Base-by-base conservation (phyloP, 352 stramenopile genomes). In the Pythium chondricola region DNA sequence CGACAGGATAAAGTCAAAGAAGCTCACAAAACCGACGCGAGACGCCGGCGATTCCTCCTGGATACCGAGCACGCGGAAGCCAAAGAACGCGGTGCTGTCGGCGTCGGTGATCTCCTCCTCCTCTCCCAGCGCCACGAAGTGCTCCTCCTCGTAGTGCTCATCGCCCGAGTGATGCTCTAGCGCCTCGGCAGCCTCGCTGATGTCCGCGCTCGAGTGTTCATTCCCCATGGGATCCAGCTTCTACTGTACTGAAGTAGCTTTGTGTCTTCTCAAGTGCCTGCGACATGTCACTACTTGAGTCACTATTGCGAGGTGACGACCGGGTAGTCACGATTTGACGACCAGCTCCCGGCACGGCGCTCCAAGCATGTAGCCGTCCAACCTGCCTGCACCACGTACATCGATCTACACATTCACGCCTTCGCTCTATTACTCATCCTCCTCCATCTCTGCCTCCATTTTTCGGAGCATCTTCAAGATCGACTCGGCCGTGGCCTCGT, bases 1-100 rank as follows among this genome's bases (percentile, higher is more conserved):
- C 22, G 91, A 91, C 17, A 98, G 78, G 51, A 99, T 96, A 69
- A 99, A 98, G 73, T 98, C 96, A 50, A 99, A 97, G 66, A 98
- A 98, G 52, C 75, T 95, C 27, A 98, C 94, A 30, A 99, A 90
- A 36, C 95, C 95, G 18, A 92, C 93, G 17, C 69, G 61, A 16
- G 80, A 79, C 8, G 95, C 93, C 2, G 96, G 96, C 35, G 82
- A 97, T 52, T 97, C 78, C 29, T 97, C 89, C 73, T 99, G 95
- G 33, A 99, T 97, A 20, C 95, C 95, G 25, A 99, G 58, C 24
- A 99, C 92, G 29, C 96, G 88, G 67, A 98, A 99, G 32, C 95
- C 96, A 44, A 63, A 78, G 63, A 58, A 75, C 33, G 91, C 70
- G 16, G 74, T 82, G 40, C 85, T 80, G 32, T 71, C 52, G 8